Base-by-base conservation (phyloP, 331 rosid species). In the Malus hybrid region DNA sequence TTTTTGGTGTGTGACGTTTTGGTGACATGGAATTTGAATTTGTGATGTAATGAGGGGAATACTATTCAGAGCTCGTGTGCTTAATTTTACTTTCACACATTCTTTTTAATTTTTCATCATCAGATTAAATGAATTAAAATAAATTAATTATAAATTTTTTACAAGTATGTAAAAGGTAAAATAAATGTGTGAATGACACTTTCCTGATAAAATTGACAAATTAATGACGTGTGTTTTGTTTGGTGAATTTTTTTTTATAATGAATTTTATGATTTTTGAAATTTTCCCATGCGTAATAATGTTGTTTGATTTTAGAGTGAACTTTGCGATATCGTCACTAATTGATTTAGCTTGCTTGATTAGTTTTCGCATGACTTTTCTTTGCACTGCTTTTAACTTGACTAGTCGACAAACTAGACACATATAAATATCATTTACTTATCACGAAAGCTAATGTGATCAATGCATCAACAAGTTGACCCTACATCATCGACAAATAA, bases 91-190 rank as follows among this genome's bases (percentile, higher is more conserved):
- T 9, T 39, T 39, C 0, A 3, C 1, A 9, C 4, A 0, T 2
- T 39, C 0, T 39, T 36, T 0, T 39, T 9, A 3, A 39, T 39
- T 39, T 36, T 9, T 0, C 0, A 39, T 0, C 0, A 1, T 9
- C 0, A 9, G 0, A 39, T 39, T 0, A 39, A 39, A 10, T 0
- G 0, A 39, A 10, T 10, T 3, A 0, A 3, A 39, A 39, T 0
- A 10, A 0, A 39, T 9, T 9, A 39, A 39, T 10, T 39, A 10
- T 10, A 39, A 39, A 9, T 9, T 0, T 0, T 39, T 9, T 2
- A 39, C 0, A 39, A 10, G 0, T 39, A 3, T 0, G 1, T 39
- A 0, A 10, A 0, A 39, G 1, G 0, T 0, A 39, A 39, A 39
- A 10, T 39, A 0, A 39, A 39, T 3, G 1, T 10, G 3, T 0